phyloP scores from a whole-genome alignment of 257 asterid genomes.

The Nyctanthes arbortristis region DNA sequence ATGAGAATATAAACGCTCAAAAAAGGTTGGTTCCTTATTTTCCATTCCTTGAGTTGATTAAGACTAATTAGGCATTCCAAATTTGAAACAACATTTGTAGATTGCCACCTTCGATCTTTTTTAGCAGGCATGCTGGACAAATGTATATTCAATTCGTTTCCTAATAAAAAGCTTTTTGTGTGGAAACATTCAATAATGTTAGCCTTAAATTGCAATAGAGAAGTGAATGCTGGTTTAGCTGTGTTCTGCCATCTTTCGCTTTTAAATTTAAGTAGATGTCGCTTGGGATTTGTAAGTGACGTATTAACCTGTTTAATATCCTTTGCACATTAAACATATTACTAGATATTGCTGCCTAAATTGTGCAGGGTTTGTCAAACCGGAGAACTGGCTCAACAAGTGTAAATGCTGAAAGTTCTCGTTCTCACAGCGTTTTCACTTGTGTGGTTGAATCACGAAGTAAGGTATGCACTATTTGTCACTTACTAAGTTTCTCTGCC shows the following conservation, averaged over 20 bases:
- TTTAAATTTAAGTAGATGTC: background rate
- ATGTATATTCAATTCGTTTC: background rate
- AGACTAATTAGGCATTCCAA: background rate
- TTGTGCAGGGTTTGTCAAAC: slow-evolving; percentile 81
- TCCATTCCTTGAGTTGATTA: background rate
- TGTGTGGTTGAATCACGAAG: slow-evolving; percentile 95
- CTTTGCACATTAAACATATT: slow-evolving; percentile 19
- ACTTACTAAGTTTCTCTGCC: slow-evolving; percentile 9
- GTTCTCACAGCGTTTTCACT: slow-evolving; percentile 97
- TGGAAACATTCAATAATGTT: background rate
- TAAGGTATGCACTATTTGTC: slow-evolving; percentile 55
- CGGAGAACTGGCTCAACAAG: slow-evolving; percentile 91
- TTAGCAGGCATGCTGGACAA: background rate
- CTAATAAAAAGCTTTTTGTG: background rate
- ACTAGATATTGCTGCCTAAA: slow-evolving; percentile 17
- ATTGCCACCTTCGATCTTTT: background rate
- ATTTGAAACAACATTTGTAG: background rate
- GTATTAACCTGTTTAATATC: slow-evolving; percentile 10
- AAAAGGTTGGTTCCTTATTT: background rate
- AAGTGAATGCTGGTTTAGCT: slow-evolving; percentile 13
- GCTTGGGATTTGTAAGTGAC: slow-evolving; percentile 15
- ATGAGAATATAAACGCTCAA: background rate
- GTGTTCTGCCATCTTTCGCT: slow-evolving; percentile 6
- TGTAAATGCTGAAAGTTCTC: slow-evolving; percentile 96
- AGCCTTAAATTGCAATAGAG: slow-evolving; percentile 9